Evolutionary conservation across 352 stramenopile genomes (phyloP), one percentile per base, ranked within the genome.

Genomic region (Phytophthora fragariae): DNA sequence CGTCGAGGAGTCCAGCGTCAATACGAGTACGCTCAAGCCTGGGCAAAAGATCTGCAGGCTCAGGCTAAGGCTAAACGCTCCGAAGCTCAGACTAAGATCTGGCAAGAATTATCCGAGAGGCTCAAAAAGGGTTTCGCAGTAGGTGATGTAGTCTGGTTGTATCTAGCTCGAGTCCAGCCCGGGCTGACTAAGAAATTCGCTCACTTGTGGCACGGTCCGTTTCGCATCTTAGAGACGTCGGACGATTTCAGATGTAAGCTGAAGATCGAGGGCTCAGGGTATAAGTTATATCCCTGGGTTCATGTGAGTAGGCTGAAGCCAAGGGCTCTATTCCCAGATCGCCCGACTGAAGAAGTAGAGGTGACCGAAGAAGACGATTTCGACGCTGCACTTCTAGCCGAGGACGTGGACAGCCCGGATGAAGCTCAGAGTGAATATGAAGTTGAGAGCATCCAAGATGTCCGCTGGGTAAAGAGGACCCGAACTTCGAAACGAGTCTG

Each of bases 321-420:
- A n/a, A n/a, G n/a, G n/a, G 53, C 53, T 19, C 35, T 58, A 12
- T 58, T 58, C 35, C 53, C 53, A 17, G 35, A 58, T 11, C 24
- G 53, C 12, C 53, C 53, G 27, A 44, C 5, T 2, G 31, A 14
- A 3, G 27, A 58, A 1, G 2, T 44, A 4, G 53, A 58, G 10
- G 27, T 58, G 5, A 27, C n/a, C 12, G 53, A 27, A 6, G 53
- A 57, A 27, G 2, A 27, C 2, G 24, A 27, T 27, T 27, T 27
- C 24, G 24, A 27, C 2, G 24, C 24, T 27, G 24, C 24, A 2
- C 24, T 27, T 1, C 24, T 27, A 2, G 24, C 24, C 24, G 24
- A 27, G 2, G 24, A 27, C 2, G 24, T 27, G 2, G 24, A 27
- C 24, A 27, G 24, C 24, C 24, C 24, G 24, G 24, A 27, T 27